A percentile compares a stretch with the other conserved stretches of the same genome.
Evolutionary conservation across 2,329 filamentous ascomycete genomes (phyloP).

Genomic region (Lachnellula subtilissima): DNA sequence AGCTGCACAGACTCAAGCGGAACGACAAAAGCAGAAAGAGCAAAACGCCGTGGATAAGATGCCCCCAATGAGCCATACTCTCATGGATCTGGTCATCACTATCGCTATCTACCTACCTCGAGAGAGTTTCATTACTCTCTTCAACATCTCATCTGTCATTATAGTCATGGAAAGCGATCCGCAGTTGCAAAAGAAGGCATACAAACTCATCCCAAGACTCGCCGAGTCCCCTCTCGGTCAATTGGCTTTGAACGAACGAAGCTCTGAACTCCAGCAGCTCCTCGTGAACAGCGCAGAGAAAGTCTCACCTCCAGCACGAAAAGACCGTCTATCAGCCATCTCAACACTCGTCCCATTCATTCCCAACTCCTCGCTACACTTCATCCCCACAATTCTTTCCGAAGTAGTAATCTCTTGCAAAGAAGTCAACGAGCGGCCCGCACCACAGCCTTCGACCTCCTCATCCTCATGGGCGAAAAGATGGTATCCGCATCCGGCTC

Average conservation of each 20-base stretch:
- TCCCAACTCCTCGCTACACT: conserved; percentile 75
- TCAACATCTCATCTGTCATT: conserved; percentile 79
- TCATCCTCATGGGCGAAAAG: conserved; percentile 82
- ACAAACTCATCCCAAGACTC: conserved; percentile 92
- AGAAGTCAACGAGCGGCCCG: conserved; percentile 95
- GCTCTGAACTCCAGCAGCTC: conserved; percentile 73
- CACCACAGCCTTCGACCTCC: conserved; percentile 81
- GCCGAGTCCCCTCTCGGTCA: conserved; percentile 74
- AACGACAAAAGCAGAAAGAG: conserved; percentile 58
- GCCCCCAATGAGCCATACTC: conserved; percentile 87
- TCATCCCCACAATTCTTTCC: conserved; percentile 84
- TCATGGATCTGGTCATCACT: conserved; percentile 95
- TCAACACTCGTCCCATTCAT: conserved; percentile 74
- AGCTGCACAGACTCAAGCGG: conserved; percentile 57
- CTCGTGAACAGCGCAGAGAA: conserved; percentile 76
- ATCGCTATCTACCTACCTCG: conserved; percentile 90
- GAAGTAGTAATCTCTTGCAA: conserved; percentile 97
- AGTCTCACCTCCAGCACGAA: conserved; percentile 77
- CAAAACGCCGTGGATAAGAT: conserved; percentile 60
- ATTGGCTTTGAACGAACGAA: conserved; percentile 70
- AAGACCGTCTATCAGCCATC: conserved; percentile 81
- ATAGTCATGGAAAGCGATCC: conserved; percentile 79
- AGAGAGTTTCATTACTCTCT: conserved; percentile 77
- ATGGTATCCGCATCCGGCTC: conserved; percentile 64
- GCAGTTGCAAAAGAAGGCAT: conserved; percentile 97